These are phyloP conservation scores for Fusarium algeriense DNA, from an alignment of 2,329 filamentous ascomycete genomes.

Conservation along the genomic window DNA sequence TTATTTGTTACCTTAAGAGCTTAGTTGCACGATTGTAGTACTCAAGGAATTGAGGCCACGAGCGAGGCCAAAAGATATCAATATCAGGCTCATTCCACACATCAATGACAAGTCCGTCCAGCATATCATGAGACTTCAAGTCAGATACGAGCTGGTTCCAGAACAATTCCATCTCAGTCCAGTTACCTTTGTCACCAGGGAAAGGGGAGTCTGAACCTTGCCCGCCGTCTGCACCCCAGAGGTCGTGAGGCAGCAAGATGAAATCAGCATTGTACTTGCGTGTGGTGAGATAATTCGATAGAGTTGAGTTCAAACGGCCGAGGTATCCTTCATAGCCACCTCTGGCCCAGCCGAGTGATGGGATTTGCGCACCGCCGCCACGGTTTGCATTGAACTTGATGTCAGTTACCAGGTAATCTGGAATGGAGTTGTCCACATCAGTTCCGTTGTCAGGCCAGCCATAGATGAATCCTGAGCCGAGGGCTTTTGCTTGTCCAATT, in stretches of 20 bases:
- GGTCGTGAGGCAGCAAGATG: neutral
- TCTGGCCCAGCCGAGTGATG: neutral
- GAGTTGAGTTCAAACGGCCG: neutral
- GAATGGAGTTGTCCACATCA: fast-evolving
- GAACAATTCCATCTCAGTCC: neutral
- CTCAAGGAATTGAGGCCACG: neutral
- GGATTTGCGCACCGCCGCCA: neutral
- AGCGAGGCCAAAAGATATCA: neutral
- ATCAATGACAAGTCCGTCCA: neutral
- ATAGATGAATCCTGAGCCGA: neutral
- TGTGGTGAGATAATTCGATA: neutral
- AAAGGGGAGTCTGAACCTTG: neutral
- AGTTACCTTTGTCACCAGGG: neutral
- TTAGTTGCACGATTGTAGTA: neutral
- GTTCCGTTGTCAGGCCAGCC: neutral
- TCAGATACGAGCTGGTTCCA: neutral
- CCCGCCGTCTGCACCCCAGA: neutral
- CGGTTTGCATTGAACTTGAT: constrained; percentile 2
- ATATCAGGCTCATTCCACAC: constrained; percentile 10
- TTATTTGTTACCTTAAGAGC: neutral
- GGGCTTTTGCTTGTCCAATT: fast-evolving
- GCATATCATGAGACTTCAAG: neutral
- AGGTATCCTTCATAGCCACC: neutral
- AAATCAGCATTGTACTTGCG: neutral
- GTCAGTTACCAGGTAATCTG: neutral